Conservation (phyloP, 805 yeast genomes). For the Teunomyces atbi region DNA sequence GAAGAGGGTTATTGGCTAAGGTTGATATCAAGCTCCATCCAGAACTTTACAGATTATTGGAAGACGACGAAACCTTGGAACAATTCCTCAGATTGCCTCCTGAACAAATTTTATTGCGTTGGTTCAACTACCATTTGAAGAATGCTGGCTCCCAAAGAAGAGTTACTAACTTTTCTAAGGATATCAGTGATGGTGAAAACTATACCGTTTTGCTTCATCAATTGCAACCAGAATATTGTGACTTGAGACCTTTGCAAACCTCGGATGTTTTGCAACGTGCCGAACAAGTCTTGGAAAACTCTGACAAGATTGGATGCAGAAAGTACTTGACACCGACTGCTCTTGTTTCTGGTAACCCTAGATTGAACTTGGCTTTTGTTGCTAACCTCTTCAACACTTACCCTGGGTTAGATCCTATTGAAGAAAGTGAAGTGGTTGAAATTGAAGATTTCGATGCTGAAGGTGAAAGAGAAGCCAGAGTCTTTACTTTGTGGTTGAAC, state of each 20-base stretch:
- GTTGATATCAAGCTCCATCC: conserved; percentile 97
- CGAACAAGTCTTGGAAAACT: conserved; percentile 78
- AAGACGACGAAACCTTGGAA: conserved; percentile 95
- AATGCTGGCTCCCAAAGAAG: conserved; percentile 88
- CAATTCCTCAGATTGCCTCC: conserved; percentile 96
- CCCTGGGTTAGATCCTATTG: conserved; percentile 95
- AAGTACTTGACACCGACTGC: conserved; percentile 93
- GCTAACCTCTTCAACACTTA: conserved; percentile 95
- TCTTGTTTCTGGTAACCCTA: conserved; percentile 93
- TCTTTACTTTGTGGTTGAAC: conserved; percentile 95
- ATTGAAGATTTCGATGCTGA: conserved; percentile 98
- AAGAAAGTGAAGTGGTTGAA: conserved; percentile 86
- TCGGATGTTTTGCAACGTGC: conserved; percentile 76
- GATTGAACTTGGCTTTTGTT: conserved; percentile 93
- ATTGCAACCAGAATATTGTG: conserved; percentile 79
- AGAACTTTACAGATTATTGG: conserved; percentile 88
- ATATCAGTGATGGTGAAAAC: conserved; percentile 92
- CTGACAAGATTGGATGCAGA: conserved; percentile 88
- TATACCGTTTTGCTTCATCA: conserved; percentile 88
- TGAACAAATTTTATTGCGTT: conserved; percentile 91
- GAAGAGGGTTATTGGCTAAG: conserved; percentile 91
- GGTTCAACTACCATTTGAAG: conserved; percentile 95
- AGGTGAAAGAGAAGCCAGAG: conserved; percentile 99
- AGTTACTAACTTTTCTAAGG: conserved; percentile 81
- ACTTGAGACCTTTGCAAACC: conserved; percentile 78